Conservation (phyloP, 192 early-diverging fungal species). For the Umbelopsis sp. region DNA sequence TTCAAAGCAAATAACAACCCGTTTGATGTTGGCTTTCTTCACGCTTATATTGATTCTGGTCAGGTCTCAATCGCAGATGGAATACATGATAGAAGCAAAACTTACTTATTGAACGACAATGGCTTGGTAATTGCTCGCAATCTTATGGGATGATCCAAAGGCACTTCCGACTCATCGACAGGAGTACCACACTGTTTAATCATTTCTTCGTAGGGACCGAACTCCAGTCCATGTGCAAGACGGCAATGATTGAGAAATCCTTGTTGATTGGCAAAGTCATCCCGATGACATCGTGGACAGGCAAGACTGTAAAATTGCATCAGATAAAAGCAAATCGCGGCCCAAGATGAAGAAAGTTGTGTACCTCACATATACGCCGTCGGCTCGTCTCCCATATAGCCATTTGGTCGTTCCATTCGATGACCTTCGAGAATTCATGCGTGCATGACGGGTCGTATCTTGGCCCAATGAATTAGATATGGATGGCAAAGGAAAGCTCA, state of each 20-base stretch:
- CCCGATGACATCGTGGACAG: constrained; percentile 79
- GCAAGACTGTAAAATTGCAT: constrained; percentile 50
- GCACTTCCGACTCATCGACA: constrained; percentile 62
- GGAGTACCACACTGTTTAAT: constrained; percentile 71
- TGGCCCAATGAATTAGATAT: not conserved
- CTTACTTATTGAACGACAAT: constrained; percentile 13
- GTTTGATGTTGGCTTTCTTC: constrained; percentile 4
- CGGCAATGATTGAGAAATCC: constrained; percentile 90
- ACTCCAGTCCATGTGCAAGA: constrained; percentile 70
- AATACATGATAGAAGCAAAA: not conserved
- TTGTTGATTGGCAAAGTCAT: constrained; percentile 79
- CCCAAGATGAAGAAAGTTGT: not conserved
- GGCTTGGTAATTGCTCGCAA: constrained; percentile 41
- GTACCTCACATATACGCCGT: constrained; percentile 47
- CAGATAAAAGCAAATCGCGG: not conserved
- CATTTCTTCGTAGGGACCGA: constrained; percentile 76
- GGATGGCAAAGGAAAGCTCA: constrained; percentile 3
- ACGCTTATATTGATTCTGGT: not conserved
- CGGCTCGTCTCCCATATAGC: constrained; percentile 42
- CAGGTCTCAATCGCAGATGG: too few species aligned
- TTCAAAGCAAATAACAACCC: not conserved
- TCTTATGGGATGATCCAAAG: constrained; percentile 53
- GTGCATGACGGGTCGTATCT: not conserved
- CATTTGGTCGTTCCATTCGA: constrained; percentile 22
- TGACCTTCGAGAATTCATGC: not conserved